A percentile compares a stretch with the other conserved stretches of the same genome.
Conservation (phyloP, 805 yeast species). For the Schizosaccharomyces lindneri region DNA sequence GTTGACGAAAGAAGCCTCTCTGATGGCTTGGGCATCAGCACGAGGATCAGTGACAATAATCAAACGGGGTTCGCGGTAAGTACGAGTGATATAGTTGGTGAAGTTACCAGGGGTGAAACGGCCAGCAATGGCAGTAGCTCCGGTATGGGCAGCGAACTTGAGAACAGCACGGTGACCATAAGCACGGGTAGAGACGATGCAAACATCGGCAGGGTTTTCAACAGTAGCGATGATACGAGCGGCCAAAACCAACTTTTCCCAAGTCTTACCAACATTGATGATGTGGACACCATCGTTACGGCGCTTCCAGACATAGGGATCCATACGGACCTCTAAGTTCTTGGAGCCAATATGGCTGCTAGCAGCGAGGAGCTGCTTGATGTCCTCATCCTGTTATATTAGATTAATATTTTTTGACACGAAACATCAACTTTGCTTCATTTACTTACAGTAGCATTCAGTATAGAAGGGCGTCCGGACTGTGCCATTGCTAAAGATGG, state of each 20-base stretch:
- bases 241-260: constrained; percentile 92
- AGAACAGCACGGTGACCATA: constrained; percentile 99
- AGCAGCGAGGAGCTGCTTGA: constrained; percentile 97
- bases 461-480: not conserved
- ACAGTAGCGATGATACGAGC: constrained; percentile 99
- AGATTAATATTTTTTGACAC: not conserved
- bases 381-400: constrained; percentile 27
- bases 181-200: constrained; percentile 96
- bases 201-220: constrained; percentile 95
- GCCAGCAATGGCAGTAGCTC: constrained; percentile 99
- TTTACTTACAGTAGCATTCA: not conserved
- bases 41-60: constrained; percentile 98
- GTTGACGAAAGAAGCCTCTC: constrained; percentile 98
- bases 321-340: constrained; percentile 96
- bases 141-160: constrained; percentile 98
- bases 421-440: not conserved
- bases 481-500: constrained; percentile 1
- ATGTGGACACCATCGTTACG: constrained; percentile 99
- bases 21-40: constrained; percentile 98
- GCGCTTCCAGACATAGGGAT: constrained; percentile 88
- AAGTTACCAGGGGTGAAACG: constrained; percentile 99
- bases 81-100: constrained; percentile 99
- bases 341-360: constrained; percentile 98
- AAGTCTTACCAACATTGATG: constrained; percentile 95
- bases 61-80: constrained; percentile 99